Evolutionary conservation across 208 protist genomes (phyloP), one percentile per base, ranked within the genome.

Genomic region (Endotrypanum monterogeii): DNA sequence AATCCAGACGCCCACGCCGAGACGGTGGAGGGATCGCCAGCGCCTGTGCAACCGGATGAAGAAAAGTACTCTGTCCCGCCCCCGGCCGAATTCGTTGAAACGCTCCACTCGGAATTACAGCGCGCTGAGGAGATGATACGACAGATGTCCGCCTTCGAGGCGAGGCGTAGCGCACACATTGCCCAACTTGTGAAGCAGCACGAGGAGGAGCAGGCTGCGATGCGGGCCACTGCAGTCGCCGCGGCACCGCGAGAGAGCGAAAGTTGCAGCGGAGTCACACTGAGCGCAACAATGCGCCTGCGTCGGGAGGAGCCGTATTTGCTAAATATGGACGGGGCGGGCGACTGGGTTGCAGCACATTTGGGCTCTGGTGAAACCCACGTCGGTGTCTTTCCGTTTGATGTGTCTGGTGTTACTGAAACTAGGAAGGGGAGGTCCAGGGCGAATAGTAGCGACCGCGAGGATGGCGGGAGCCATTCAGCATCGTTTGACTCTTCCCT

Each of bases 301-400:
- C 48, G 60, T 23, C 71, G 83, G 4, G 78, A 78, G 14, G 84
- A 88, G 37, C 81, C 81, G 5, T 94, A 93, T 67, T 30, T 96
- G 70, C 73, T 96, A 30, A 94, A 96, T 71, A 73, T 94, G 41
- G 86, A 91, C 72, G 89, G 86, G 23, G 80, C 80, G 28, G 89
- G 89, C 4, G 83, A 91, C 54, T 96, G 89, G 89, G 81, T 96
- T 0, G 71, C 89, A 9, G 88, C 84, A 6, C 78, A 94, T 61
- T 69, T 95, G 54, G 74, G 75, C 8, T 62, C 67, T 0, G 72
- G 51, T 3, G 32, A 73, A 23, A 89, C 83, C 9, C 84, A 73
- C 57, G 68, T 95, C 0, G 89, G 87, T 37, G 77, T 68, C 12
- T 77, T 75, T 50, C 37, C 46, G 66, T 20, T 5, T n/a, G 8